These are phyloP conservation scores for Podila minutissima DNA, from an alignment of 192 early-diverging fungal species.

Conservation along the genomic window DNA sequence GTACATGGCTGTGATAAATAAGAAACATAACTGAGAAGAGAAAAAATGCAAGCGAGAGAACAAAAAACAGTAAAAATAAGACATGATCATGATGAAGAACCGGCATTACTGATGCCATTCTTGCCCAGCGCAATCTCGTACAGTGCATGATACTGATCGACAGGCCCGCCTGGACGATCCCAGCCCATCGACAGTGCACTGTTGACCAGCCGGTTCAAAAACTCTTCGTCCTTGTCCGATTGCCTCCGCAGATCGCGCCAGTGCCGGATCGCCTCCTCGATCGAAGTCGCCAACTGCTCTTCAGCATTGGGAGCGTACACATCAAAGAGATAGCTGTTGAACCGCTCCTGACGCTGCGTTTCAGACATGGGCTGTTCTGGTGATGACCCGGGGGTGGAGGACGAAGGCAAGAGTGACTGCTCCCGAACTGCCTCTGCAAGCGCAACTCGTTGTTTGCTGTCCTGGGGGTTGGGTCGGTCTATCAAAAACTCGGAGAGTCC, in stretches of 20 bases:
- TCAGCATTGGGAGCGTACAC: conserved; percentile 32
- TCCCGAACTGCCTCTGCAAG: conserved; percentile 10
- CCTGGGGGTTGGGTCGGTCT: conserved; percentile 52
- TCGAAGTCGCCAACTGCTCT: conserved; percentile 42
- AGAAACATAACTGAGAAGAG: not conserved
- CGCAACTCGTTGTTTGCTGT: conserved; percentile 19
- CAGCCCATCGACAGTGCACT: conserved; percentile 60
- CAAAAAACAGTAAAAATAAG: not conserved
- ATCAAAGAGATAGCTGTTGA: conserved; percentile 60
- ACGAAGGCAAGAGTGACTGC: conserved; percentile 21
- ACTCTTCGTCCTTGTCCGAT: conserved; percentile 53
- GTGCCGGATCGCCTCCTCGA: conserved; percentile 49
- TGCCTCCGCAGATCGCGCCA: conserved; percentile 22
- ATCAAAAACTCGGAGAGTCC: conserved; percentile 63
- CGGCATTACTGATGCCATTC: conserved; percentile 17
- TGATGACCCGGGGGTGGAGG: not conserved
- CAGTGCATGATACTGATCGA: conserved; percentile 56
- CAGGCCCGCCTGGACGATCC: conserved; percentile 60
- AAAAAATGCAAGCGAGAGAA: not conserved
- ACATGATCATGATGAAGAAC: conserved; percentile 6
- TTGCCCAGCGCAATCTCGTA: conserved; percentile 46
- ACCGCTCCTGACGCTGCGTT: conserved; percentile 24
- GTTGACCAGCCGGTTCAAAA: conserved; percentile 53
- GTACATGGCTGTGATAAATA: not conserved
- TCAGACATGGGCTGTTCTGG: conserved; percentile 35